Base-by-base conservation (phyloP, 805 yeast species). In the Zygoascus tannicola region DNA sequence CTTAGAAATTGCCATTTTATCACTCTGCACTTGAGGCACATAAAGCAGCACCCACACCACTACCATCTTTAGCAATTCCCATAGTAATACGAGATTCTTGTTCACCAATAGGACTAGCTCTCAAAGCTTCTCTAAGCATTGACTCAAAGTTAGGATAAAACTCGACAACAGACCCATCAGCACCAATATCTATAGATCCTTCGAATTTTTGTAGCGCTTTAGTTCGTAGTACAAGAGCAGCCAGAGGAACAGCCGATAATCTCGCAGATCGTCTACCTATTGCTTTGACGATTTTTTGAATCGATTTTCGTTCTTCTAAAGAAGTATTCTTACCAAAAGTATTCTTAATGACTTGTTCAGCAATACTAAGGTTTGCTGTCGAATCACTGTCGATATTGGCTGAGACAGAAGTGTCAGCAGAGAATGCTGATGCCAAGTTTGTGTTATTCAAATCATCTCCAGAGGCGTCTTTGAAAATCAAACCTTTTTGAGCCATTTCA, bases 41-140 rank as follows among this genome's bases (percentile, higher is more conserved):
- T 49, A 90, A 69, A 2, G 97, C 97, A 38, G 97, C 97, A 52
- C 98, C 98, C 36, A 88, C 95, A 48, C 96, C 95, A 45, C 94
- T 81, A 38, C 97, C 97, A 58, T 92, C 97, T 62, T 85, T 85
- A 23, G 97, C 92, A 52, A 88, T 80, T 50, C 78, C 78, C 49
- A 90, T 67, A 54, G 78, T 81, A 38, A 86, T 69, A 56, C 84
- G 78, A 64, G 85, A 77, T 55, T 78, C 85, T 38, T 83, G 81
- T 36, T 81, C 70, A 45, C 88, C 88, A 35, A 88, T 73, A 51
- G 80, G 41, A 14, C 16, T 33, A 20, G 49, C 40, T 14, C 59
- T 69, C 50, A 88, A 66, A 0, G 95, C 95, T 50, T 84, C 86
- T 58, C 90, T 76, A 50, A 90, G 68, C 73, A 76, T 75, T 10